Conservation (phyloP, 805 yeast genomes). For the Candida arabinofermentans region DNA sequence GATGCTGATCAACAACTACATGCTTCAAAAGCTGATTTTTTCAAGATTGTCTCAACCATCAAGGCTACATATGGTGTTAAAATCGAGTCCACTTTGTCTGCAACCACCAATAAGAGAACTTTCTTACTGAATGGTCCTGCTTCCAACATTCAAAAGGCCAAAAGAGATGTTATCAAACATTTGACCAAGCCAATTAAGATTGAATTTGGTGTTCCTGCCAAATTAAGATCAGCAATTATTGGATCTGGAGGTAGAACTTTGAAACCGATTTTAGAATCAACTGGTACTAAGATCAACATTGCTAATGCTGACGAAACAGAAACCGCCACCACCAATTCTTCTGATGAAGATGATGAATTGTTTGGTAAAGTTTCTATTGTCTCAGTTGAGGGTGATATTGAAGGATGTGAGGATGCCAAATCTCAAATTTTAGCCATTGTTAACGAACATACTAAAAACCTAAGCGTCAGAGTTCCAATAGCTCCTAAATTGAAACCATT, state of each 20-base stretch:
- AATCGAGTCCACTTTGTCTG: slow-evolving; percentile 80
- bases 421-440: slow-evolving; percentile 67
- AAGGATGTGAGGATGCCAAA: slow-evolving; percentile 75
- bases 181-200: slow-evolving; percentile 70
- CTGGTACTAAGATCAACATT: slow-evolving; percentile 70
- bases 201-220: slow-evolving; percentile 67
- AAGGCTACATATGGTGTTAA: slow-evolving; percentile 59
- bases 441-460: slow-evolving; percentile 62
- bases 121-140: slow-evolving; percentile 77
- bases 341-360: slow-evolving; percentile 46
- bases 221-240: slow-evolving; percentile 71
- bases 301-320: slow-evolving; percentile 32
- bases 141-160: slow-evolving; percentile 62
- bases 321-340: slow-evolving; percentile 8
- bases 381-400: slow-evolving; percentile 76
- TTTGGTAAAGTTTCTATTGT: slow-evolving; percentile 60
- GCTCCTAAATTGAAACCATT: slow-evolving; percentile 42
- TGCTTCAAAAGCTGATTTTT: slow-evolving; percentile 60
- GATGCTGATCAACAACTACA: slow-evolving; percentile 64
- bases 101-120: slow-evolving; percentile 71
- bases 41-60: slow-evolving; percentile 60
- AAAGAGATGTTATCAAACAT: slow-evolving; percentile 68
- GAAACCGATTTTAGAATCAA: slow-evolving; percentile 68
- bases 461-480: slow-evolving; percentile 48
- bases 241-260: slow-evolving; percentile 84